These are phyloP conservation scores for Talaromyces nanjingensis DNA, from an alignment of 495 filamentous ascomycete genomes.

Conservation along the genomic window DNA sequence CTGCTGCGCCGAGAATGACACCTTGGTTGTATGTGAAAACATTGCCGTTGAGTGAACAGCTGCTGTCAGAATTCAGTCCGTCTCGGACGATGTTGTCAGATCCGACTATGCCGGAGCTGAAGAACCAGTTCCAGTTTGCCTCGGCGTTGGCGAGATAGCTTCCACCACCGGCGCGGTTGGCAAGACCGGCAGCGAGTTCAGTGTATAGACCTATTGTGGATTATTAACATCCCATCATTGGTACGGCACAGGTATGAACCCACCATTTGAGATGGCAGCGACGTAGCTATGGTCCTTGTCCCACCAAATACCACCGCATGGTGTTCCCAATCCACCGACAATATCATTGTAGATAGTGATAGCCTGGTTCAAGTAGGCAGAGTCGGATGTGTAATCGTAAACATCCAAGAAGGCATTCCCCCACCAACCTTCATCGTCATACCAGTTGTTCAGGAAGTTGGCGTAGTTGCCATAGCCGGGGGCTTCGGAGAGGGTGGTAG, in stretches of 20 bases:
- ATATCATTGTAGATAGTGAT: constrained; percentile 52
- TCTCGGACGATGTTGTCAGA: constrained; percentile 53
- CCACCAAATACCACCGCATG: constrained; percentile 61
- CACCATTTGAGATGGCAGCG: constrained; percentile 35
- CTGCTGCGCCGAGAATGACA: constrained; percentile 57
- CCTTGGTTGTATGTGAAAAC: constrained; percentile 70
- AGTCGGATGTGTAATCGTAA: constrained; percentile 45
- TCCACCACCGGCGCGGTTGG: constrained; percentile 20
- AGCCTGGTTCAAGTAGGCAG: constrained; percentile 41
- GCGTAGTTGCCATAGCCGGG: constrained; percentile 19
- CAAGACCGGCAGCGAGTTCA: constrained; percentile 13
- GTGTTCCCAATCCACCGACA: constrained; percentile 38
- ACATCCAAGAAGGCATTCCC: constrained; percentile 50
- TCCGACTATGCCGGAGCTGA: constrained; percentile 53
- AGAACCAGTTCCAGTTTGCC: constrained; percentile 56
- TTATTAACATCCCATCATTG: neutral
- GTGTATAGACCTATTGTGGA: neutral
- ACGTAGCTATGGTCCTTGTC: constrained; percentile 48
- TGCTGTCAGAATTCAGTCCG: constrained; percentile 47
- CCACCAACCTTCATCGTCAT: constrained; percentile 67
- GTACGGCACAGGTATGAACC: neutral
- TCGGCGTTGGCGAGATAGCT: constrained; percentile 45
- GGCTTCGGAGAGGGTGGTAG: constrained; percentile 26
- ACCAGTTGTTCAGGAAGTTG: constrained; percentile 52
- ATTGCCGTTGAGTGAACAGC: constrained; percentile 39